Base-by-base conservation (phyloP, 2,329 filamentous ascomycete genomes). In the Colletotrichum abscissum region DNA sequence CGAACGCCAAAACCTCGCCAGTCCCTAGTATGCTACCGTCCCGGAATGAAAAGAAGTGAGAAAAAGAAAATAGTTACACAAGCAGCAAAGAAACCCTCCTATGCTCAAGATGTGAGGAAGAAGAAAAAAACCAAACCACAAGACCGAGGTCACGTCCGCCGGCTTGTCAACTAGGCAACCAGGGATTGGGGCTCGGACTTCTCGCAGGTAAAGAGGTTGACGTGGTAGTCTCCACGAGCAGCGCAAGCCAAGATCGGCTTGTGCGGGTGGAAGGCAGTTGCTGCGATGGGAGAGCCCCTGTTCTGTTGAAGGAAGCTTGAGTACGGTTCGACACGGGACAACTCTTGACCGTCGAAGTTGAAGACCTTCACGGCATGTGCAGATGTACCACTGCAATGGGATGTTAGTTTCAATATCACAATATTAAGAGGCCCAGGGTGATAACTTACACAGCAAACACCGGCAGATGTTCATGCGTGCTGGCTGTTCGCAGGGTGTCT, bases 191-290 rank as follows among this genome's bases (percentile, higher is more conserved):
- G 79, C 64, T 86, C 84, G 26, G 83, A 78, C 77, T 88, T 87
- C 74, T 91, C 89, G 82, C 93, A 95, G 38, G 90, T 92, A 79
- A 96, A 97, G 33, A 98, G 87, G 81, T 97, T 98, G 79, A 99
- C 92, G 81, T 98, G 94, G 73, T 95, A 91, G 80, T 98, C 95
- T 69, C 95, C 94, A 56, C 94, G 88, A 4, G 95, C 94, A 1
- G 95, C 94, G 78, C 94, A 97, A 46, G 95, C 95, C 74, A 99
- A 88, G 82, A 98, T 92, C 84, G 97, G 95, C 65, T 93, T 91
- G 82, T 99, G 97, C 1, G 97, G 97, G 83, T 99, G 97, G 86
- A 98, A 99, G 0, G 95, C 93, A 9, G 96, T 98, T 46, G 94
- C 90, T 3, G 95, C 92, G 76, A 99, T 97, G 1, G 97, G 93